Conservation (phyloP, 176 grass and related monocot species). For the Cenchrus americanus region DNA sequence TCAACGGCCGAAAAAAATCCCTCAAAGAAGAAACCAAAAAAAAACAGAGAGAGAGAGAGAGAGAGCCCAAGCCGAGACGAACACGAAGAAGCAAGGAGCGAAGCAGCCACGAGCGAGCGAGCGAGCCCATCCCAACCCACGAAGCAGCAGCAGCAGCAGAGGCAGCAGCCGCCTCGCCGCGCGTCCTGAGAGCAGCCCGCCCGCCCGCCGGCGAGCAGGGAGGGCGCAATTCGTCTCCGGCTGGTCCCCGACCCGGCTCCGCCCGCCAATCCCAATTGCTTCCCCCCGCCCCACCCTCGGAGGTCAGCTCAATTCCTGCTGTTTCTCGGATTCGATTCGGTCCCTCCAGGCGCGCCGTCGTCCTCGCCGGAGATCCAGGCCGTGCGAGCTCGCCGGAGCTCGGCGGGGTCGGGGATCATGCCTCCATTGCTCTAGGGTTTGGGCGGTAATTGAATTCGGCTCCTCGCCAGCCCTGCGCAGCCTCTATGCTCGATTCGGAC, state of each 20-base stretch:
- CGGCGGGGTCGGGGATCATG: constrained; percentile 44
- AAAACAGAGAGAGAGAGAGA: neutral
- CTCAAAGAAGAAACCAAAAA: neutral
- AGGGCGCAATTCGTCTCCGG: constrained; percentile 40
- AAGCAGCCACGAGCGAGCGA: constrained; percentile 40
- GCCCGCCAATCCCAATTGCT: constrained; percentile 43
- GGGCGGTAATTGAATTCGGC: constrained; percentile 40
- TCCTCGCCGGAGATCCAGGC: constrained; percentile 47
- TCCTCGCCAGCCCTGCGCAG: constrained; percentile 13
- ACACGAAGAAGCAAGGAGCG: constrained; percentile 53
- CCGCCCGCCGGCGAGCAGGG: constrained; percentile 28
- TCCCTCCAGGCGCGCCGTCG: constrained; percentile 9
- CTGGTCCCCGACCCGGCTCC: constrained; percentile 16
- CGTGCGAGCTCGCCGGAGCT: constrained; percentile 36
- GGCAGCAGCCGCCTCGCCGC: constrained; percentile 28
- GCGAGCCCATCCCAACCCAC: constrained; percentile 41
- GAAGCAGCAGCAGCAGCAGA: constrained; percentile 34
- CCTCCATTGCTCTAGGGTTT: constrained; percentile 72
- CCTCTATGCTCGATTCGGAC: constrained; percentile 45
- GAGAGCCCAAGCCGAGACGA: constrained; percentile 58
- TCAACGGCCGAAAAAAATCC: constrained; percentile 53
- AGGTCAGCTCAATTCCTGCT: constrained; percentile 63
- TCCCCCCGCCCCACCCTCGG: neutral
- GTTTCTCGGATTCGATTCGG: constrained; percentile 48
- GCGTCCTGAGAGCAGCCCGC: too few species aligned